Conservation (phyloP, 768 basidiomycete genomes). For the Lactarius pseudohatsudake region DNA sequence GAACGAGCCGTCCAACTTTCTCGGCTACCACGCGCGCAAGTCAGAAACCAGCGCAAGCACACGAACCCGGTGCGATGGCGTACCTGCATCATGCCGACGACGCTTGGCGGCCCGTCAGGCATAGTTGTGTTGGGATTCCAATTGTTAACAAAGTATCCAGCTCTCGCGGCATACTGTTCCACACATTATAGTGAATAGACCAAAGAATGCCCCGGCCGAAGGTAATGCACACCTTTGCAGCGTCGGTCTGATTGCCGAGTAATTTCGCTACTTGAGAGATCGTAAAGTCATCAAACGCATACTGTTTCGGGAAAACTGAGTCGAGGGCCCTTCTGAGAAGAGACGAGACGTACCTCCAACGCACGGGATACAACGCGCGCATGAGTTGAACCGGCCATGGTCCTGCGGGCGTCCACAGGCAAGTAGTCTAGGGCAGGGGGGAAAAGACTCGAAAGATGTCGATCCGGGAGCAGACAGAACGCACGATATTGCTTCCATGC, state of each 20-base stretch:
- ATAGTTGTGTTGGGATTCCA: slow-evolving; percentile 60
- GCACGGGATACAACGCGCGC: slow-evolving; percentile 56
- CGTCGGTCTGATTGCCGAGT: slow-evolving; percentile 51
- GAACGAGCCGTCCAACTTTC: slow-evolving; percentile 56
- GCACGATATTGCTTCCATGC: slow-evolving; percentile 55
- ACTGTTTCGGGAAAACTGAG: slow-evolving; percentile 36
- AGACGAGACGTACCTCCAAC: slow-evolving; percentile 46
- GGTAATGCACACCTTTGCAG: slow-evolving; percentile 44
- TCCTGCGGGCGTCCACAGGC: slow-evolving; percentile 35
- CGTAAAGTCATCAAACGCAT: slow-evolving; percentile 63
- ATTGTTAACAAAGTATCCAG: slow-evolving; percentile 56
- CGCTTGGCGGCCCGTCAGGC: slow-evolving; percentile 43
- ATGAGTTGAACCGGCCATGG: slow-evolving; percentile 57
- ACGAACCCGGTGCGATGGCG: not conserved
- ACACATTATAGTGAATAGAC: not conserved
- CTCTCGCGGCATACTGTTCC: slow-evolving; percentile 50
- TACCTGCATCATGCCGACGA: slow-evolving; percentile 64
- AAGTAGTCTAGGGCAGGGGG: slow-evolving; percentile 33
- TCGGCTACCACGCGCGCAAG: slow-evolving; percentile 41
- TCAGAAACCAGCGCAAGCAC: not conserved
- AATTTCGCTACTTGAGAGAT: slow-evolving; percentile 63
- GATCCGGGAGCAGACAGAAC: slow-evolving; percentile 8
- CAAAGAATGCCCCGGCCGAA: not conserved
- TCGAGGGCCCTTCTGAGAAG: not conserved
- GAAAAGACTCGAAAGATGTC: slow-evolving; percentile 30